Evolutionary conservation across 495 filamentous ascomycete genomes (phyloP).

Genomic region (Daldinia grandis): DNA sequence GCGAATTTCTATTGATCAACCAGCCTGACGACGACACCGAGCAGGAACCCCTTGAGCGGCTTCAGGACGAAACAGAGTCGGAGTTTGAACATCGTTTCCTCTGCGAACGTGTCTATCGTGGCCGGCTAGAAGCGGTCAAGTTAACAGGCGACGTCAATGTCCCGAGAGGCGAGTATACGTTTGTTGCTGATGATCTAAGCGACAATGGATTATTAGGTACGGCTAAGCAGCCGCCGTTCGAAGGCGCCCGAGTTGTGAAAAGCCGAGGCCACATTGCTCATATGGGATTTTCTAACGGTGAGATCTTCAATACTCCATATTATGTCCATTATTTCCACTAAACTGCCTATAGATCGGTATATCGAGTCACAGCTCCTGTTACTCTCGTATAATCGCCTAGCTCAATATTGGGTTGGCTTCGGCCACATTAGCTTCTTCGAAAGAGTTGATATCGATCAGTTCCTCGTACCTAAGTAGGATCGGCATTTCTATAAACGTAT

Average conservation of each 20-base stretch:
- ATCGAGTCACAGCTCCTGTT: slow-evolving; percentile 80
- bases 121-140: slow-evolving; percentile 81
- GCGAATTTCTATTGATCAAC: slow-evolving; percentile 83
- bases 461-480: slow-evolving; percentile 47
- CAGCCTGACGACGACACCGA: slow-evolving; percentile 61
- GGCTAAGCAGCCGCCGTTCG: slow-evolving; percentile 73
- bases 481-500: slow-evolving; percentile 4
- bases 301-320: slow-evolving; percentile 40
- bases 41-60: slow-evolving; percentile 41
- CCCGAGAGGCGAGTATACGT: slow-evolving; percentile 83
- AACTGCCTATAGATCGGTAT: slow-evolving; percentile 66
- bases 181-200: slow-evolving; percentile 79
- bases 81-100: slow-evolving; percentile 50
- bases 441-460: slow-evolving; percentile 77
- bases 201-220: slow-evolving; percentile 61
- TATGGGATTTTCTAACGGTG: slow-evolving; percentile 73
- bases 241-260: slow-evolving; percentile 76
- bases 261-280: slow-evolving; percentile 80
- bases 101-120: slow-evolving; percentile 57
- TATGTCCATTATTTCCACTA: background rate
- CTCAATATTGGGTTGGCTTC: slow-evolving; percentile 83
- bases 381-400: slow-evolving; percentile 76
- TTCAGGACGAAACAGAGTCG: slow-evolving; percentile 51
- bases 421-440: slow-evolving; percentile 83
- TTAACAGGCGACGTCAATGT: slow-evolving; percentile 91